Conservation (phyloP, 1,139 yeast species). For the Neolecta irregularis region DNA sequence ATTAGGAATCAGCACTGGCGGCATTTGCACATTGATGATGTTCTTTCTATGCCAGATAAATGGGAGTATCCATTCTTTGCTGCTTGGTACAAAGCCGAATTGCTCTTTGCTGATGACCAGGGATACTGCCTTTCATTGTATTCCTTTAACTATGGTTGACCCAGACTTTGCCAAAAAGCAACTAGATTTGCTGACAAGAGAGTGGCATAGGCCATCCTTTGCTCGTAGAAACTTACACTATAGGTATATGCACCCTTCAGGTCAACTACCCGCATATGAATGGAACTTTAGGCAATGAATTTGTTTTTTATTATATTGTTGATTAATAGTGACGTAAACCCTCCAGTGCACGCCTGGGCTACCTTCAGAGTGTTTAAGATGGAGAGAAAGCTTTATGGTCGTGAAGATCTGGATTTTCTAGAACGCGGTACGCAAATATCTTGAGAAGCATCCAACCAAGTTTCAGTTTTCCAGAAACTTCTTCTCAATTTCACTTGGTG, state of each 20-base stretch:
- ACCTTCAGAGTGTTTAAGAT: constrained; percentile 79
- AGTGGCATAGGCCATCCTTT: no score
- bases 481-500: constrained; percentile 92
- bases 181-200: constrained; percentile 72
- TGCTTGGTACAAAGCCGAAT: no score
- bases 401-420: constrained; percentile 67
- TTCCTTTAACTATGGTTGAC: constrained; percentile 88
- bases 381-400: constrained; percentile 74
- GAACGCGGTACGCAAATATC: no score
- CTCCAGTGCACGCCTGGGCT: constrained; percentile 98
- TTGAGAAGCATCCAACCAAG: no score
- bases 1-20: constrained; percentile 83
- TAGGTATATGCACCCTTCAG: constrained; percentile 97
- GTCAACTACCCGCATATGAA: constrained; percentile 96
- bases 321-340: constrained; percentile 92
- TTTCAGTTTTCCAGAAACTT: constrained; percentile 81
- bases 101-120: no score
- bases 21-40: constrained; percentile 77
- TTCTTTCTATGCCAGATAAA: constrained; percentile 82
- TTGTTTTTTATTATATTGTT: no score
- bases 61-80: constrained; percentile 97
- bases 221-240: no score
- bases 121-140: constrained; percentile 93
- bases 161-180: constrained; percentile 89
- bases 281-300: constrained; percentile 96